Evolutionary conservation across 2,329 filamentous ascomycete genomes (phyloP), one percentile per base, ranked within the genome.

Genomic region (Amphichorda felina): DNA sequence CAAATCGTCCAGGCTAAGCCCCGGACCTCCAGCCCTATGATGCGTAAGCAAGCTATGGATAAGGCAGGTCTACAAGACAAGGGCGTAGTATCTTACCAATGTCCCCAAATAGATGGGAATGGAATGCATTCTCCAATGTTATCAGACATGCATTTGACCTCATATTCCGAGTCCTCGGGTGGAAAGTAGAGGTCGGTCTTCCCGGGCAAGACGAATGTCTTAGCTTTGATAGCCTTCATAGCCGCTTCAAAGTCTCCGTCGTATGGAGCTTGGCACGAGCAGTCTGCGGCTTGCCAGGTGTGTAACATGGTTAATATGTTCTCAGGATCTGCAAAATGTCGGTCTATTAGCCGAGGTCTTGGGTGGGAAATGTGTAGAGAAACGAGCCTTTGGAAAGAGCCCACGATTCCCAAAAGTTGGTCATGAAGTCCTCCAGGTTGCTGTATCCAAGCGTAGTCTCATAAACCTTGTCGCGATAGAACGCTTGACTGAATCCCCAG

Each of bases 141-240:
- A 0, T 50, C 38, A 0, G 46, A 36, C 61, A 65, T 64, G 28
- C 49, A 53, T 15, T 70, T 33, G 51, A 88, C 77, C 48, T 91
- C 84, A 38, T 79, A 76, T 46, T 82, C 72, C 0, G 80, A 86
- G 44, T 88, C 84, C 46, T 88, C 82, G 0, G 82, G 81, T 11
- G 83, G 80, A 44, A 91, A 89, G 50, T 89, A 89, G 4, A 89
- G 63, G 50, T 89, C 84, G 0, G 81, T 87, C 50, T 82, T 75
- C 16, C 65, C 59, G 0, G 84, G 83, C 11, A 88, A 54, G 4
- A 89, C 78, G 29, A 89, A 56, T 0, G 72, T 76, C 46, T 76
- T 83, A 1, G 82, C 78, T 50, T 79, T 82, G 54, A 89, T 86
- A 3, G 63, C 68, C 32, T 65, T 62, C 72, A 89, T 68, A 0